Conservation (phyloP, 1,284 basidiomycete species). For the Spongiforma sp. region DNA sequence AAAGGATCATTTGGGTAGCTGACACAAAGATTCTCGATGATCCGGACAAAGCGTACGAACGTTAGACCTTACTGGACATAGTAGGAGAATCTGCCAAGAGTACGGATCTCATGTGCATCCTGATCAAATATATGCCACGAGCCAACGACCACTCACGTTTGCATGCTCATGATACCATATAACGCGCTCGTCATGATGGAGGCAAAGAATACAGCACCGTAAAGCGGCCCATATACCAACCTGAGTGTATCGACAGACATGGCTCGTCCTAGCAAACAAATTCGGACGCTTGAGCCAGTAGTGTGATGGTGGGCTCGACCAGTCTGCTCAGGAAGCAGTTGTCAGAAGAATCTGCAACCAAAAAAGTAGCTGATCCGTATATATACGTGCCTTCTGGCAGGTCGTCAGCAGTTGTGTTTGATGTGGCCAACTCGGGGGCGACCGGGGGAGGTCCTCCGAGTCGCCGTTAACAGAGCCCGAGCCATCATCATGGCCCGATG, state of each 20-base stretch:
- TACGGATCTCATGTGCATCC: too few species aligned
- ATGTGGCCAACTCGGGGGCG: background rate
- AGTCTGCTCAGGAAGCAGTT: background rate
- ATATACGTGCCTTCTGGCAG: too few species aligned
- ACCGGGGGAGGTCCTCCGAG: background rate
- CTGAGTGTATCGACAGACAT: too few species aligned
- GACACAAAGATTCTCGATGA: background rate
- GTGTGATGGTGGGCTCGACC: background rate
- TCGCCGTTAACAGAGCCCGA: too few species aligned
- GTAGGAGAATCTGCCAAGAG: constrained; percentile 17
- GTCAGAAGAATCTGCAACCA: background rate
- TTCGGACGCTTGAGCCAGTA: too few species aligned
- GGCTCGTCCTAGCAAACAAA: too few species aligned
- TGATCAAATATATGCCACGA: background rate
- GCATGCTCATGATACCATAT: constrained; percentile 22
- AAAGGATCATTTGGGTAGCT: constrained; percentile 17
- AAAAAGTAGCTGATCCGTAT: background rate
- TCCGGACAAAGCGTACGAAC: background rate
- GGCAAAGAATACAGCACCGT: constrained; percentile 10
- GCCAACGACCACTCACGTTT: constrained; percentile 13
- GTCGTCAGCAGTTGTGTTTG: background rate
- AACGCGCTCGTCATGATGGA: constrained; percentile 7
- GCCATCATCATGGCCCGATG: too few species aligned
- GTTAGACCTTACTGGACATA: constrained; percentile 8
- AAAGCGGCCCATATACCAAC: background rate